Conservation (phyloP, 306 rosid genomes). For the Clitoria ternatea region DNA sequence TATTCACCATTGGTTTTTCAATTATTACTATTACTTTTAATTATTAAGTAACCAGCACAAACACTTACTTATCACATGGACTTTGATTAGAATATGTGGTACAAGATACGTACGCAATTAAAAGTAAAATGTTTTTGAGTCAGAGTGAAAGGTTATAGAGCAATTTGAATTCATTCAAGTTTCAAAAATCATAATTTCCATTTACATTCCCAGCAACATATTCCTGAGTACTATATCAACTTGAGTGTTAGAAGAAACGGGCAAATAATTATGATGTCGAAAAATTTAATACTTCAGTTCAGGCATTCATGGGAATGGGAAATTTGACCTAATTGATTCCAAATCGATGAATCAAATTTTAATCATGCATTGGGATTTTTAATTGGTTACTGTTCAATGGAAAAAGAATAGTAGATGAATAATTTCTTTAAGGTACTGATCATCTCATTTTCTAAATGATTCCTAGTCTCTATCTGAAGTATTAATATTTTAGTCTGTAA, state of each 20-base stretch:
- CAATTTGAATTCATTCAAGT: conserved; percentile 20
- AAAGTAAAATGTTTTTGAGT: neutral
- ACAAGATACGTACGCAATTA: neutral
- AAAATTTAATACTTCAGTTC: neutral
- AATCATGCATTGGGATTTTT: conserved; percentile 3
- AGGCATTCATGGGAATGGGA: conserved; percentile 20
- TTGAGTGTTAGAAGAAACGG: conserved; percentile 18
- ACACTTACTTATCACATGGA: neutral
- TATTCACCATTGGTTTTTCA: neutral
- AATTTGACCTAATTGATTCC: conserved; percentile 9
- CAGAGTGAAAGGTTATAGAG: neutral
- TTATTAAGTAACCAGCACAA: neutral
- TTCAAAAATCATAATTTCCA: conserved; percentile 16
- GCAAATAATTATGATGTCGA: conserved; percentile 31
- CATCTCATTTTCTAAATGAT: conserved; percentile 19
- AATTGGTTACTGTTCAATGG: conserved; percentile 9
- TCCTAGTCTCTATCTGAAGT: too few species aligned
- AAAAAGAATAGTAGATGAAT: neutral
- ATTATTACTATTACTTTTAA: neutral
- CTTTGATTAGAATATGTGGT: neutral
- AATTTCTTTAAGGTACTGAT: neutral
- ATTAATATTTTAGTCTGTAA: too few species aligned
- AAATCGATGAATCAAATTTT: conserved; percentile 1
- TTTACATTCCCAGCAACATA: conserved; percentile 16
- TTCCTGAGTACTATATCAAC: conserved; percentile 20